A percentile compares a stretch with the other conserved stretches of the same genome.
Conservation (phyloP, 2,329 filamentous ascomycete genomes). For the Diaporthe ampelina region DNA sequence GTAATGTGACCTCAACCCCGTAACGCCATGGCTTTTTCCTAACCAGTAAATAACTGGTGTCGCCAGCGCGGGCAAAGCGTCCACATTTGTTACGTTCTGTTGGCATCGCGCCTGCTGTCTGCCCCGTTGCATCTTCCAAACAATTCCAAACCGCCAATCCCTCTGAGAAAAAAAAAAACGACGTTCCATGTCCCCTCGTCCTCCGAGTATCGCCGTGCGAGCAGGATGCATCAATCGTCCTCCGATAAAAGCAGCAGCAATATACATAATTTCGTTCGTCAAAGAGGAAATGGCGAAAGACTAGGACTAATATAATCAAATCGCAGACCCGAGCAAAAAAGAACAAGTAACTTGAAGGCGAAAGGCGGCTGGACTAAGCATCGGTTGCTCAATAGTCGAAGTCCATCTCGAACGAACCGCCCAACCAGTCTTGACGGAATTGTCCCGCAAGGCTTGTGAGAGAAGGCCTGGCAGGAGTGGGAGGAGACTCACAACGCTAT, state of each 20-base stretch:
- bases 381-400: slow-evolving; percentile 34
- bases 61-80: neutral
- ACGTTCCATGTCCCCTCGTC: neutral
- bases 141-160: neutral
- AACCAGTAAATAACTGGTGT: neutral
- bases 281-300: neutral
- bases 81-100: neutral
- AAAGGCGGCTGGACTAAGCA: neutral
- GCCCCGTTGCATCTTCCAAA: neutral
- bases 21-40: slow-evolving; percentile 39
- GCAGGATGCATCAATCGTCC: slow-evolving; percentile 2
- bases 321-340: neutral
- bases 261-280: neutral
- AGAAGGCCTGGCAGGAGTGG: slow-evolving; percentile 21
- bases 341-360: neutral
- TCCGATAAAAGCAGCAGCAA: slow-evolving; percentile 1
- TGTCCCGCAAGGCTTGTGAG: slow-evolving; percentile 32
- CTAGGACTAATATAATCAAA: neutral
- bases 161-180: neutral
- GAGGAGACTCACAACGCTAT: slow-evolving; percentile 38
- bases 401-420: slow-evolving; percentile 40
- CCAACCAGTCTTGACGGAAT: slow-evolving; percentile 37
- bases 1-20: slow-evolving; percentile 4
- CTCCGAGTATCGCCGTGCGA: neutral
- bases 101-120: neutral